Base-by-base conservation (phyloP, 1,284 basidiomycete genomes). In the Phylloporus gajari region DNA sequence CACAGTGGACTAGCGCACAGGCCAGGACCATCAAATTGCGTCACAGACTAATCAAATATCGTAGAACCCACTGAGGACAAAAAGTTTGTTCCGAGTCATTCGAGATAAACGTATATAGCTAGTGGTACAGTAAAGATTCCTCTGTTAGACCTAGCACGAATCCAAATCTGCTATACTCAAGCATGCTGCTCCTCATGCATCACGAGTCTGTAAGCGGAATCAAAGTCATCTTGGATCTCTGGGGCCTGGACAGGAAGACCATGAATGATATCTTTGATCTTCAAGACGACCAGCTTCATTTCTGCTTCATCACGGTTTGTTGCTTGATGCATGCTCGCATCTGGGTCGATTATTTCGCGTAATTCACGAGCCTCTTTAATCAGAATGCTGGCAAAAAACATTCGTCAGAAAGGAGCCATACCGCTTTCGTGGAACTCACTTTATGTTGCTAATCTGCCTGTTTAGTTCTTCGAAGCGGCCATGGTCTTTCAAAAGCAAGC, bases 401-500 rank as follows among this genome's bases (percentile, higher is more conserved):
- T 12, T 68, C 17, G 2, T 51, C 35, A 4, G 61, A 44, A 60
- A 60, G 40, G 13, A 21, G 35, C 38, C 0, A 12, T 53, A 1
- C 65, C 27, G 32, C 65, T 63, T 4, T 17, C 48, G 67, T 65
- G 71, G 35, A 56, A 78, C 80, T 66, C 75, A 85, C 85, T 66
- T 82, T 44, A 81, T 79, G 64, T 73, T 74, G 1, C 69, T 85
- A 65, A 78, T 75, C 35, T 78, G 79, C 42, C 76, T 79, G 23
- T 79, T 79, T 19, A 85, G 67, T 46, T 81, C 81, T 69, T 88
- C 84, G 21, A 84, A 76, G 74, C 82, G 78, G 8, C 77, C 59
- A 53, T 85, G 81, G 40, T 76, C 83, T 21, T 76, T 71, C 27
- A 40, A 75, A 21, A 85, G 73, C 25, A 82, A 79, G 62, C 82